These are phyloP conservation scores for Begonia loranthoides DNA, from an alignment of 306 rosid genomes.

Conservation along the genomic window DNA sequence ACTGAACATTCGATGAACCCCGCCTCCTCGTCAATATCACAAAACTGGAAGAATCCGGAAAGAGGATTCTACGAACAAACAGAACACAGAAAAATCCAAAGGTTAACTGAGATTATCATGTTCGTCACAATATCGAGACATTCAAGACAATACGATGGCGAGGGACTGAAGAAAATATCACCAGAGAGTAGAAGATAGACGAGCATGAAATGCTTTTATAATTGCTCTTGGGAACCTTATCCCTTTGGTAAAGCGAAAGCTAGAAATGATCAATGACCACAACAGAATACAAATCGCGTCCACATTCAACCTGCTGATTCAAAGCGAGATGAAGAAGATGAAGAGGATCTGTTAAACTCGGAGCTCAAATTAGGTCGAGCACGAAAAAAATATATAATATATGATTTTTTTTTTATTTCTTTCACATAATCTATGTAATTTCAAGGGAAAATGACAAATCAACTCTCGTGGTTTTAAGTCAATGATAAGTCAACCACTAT, in stretches of 20 bases:
- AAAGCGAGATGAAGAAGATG: too few species aligned
- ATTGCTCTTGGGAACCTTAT: slow-evolving; percentile 80
- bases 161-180: slow-evolving; percentile 29
- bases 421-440: too few species aligned
- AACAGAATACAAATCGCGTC: too few species aligned
- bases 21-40: slow-evolving; percentile 7
- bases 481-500: too few species aligned
- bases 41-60: slow-evolving; percentile 14
- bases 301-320: too few species aligned
- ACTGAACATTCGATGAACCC: slow-evolving; percentile 5
- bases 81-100: slow-evolving; percentile 8
- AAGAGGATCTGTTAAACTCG: too few species aligned
- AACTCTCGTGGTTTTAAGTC: too few species aligned
- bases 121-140: slow-evolving; percentile 66
- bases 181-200: slow-evolving; percentile 14
- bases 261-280: too few species aligned
- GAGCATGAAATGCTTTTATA: slow-evolving; percentile 57
- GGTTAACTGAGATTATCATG: slow-evolving; percentile 92
- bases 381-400: too few species aligned
- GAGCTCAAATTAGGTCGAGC: too few species aligned
- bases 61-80: not conserved
- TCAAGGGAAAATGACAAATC: too few species aligned
- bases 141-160: slow-evolving; percentile 60
- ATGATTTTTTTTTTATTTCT: too few species aligned
- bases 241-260: not conserved